These are phyloP conservation scores for Rutstroemia sp. DNA, from an alignment of 2,329 filamentous ascomycete species.

Conservation along the genomic window DNA sequence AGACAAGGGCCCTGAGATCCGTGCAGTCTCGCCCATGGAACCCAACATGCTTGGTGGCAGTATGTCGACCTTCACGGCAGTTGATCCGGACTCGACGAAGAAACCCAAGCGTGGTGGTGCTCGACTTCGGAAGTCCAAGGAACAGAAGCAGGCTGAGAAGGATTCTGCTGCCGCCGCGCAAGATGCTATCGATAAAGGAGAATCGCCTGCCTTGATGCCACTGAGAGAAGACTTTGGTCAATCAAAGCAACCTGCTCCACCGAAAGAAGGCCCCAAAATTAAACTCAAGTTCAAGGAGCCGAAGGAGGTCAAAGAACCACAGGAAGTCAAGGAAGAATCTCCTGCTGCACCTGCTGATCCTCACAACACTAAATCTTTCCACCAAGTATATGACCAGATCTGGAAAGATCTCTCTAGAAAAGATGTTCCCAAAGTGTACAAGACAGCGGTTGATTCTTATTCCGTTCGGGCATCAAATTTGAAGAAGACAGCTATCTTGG, in stretches of 20 bases:
- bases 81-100: slow-evolving; percentile 41
- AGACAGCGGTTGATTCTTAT: slow-evolving; percentile 79
- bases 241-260: slow-evolving; percentile 28
- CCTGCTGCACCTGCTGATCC: slow-evolving; percentile 27
- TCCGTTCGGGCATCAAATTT: slow-evolving; percentile 88
- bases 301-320: slow-evolving; percentile 18
- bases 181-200: slow-evolving; percentile 70
- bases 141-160: slow-evolving; percentile 75
- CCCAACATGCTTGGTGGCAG: slow-evolving; percentile 78
- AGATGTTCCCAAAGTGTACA: slow-evolving; percentile 86
- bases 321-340: slow-evolving; percentile 38
- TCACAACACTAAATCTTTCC: slow-evolving; percentile 86
- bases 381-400: slow-evolving; percentile 95
- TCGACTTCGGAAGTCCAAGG: slow-evolving; percentile 84
- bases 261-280: slow-evolving; percentile 44
- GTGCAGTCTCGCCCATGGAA: slow-evolving; percentile 61
- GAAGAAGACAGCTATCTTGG: slow-evolving; percentile 93
- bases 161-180: slow-evolving; percentile 81
- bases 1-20: slow-evolving; percentile 66
- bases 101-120: slow-evolving; percentile 44
- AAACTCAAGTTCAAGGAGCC: slow-evolving; percentile 42
- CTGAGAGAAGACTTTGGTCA: slow-evolving; percentile 4
- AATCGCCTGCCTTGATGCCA: slow-evolving; percentile 56
- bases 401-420: slow-evolving; percentile 92
- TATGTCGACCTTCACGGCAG: slow-evolving; percentile 72